Conservation (phyloP, 306 rosid species). For the Cicer yamashitae region DNA sequence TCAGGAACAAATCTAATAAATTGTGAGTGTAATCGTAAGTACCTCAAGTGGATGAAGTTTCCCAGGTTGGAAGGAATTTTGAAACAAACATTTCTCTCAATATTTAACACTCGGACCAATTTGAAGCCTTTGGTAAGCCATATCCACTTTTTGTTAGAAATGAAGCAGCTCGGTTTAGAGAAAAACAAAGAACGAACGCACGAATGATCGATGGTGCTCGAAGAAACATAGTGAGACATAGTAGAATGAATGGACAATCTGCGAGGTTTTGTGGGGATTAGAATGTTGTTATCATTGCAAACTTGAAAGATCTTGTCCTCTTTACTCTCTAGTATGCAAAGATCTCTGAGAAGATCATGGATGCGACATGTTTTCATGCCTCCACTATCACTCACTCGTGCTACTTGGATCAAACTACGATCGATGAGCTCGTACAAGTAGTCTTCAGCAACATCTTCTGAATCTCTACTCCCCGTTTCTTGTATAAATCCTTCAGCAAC, state of each 20-base stretch:
- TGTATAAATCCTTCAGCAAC: constrained; percentile 44
- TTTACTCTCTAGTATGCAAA: constrained; percentile 40
- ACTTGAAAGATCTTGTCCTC: constrained; percentile 24
- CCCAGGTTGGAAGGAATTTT: constrained; percentile 26
- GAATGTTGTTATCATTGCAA: not conserved
- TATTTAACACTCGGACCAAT: constrained; percentile 37
- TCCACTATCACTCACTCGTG: not conserved
- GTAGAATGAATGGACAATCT: constrained; percentile 35
- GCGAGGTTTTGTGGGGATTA: constrained; percentile 15
- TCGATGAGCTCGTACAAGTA: constrained; percentile 43
- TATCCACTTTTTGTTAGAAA: not conserved
- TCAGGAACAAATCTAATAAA: not conserved
- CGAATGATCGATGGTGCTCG: constrained; percentile 31
- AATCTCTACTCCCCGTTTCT: not conserved
- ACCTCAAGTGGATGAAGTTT: constrained; percentile 39
- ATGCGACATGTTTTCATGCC: constrained; percentile 31
- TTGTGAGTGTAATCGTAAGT: not conserved
- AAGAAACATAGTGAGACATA: constrained; percentile 21
- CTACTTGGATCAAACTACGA: constrained; percentile 39
- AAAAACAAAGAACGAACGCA: constrained; percentile 39
- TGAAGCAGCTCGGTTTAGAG: not conserved
- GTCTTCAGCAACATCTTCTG: constrained; percentile 39
- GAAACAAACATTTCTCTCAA: not conserved
- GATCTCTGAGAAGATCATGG: constrained; percentile 40
- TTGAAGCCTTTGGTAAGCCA: constrained; percentile 30